Base-by-base conservation (phyloP, 2,329 filamentous ascomycete species). In the Calonectria pseudoreteaudii region DNA sequence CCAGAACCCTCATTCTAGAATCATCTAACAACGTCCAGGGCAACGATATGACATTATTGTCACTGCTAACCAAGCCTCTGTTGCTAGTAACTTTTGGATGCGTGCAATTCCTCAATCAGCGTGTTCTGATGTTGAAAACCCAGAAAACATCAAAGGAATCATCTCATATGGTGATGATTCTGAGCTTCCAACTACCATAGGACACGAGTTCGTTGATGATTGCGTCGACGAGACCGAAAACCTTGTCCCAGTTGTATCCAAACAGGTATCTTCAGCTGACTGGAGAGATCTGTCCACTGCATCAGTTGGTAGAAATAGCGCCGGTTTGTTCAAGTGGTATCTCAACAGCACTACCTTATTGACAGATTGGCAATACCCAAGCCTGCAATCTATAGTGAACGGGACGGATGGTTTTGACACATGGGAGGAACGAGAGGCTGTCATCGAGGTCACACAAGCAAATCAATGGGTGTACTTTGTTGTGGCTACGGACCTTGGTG, bases 301-400 rank as follows among this genome's bases (percentile, higher is more conserved):
- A 11, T 34, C 52, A 3, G 30, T 56, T n/a, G 31, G 78, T 84
- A 26, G 20, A 73, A 80, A 81, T 64, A 73, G 79, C 16, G 78
- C 78, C 10, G 79, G 82, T 26, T 82, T 86, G 74, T 87, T 88
- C 81, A 83, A 83, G 47, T 90, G 88, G 88, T 86, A 84, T 14
- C 79, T 90, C 18, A 84, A 84, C 74, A 83, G 79, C 70, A 84
- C 82, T 23, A 76, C 79, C 26, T 77, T 84, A 77, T 49, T 80
- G 4, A 76, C 80, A 30, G 81, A 84, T 71, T 84, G 82, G 82
- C 74, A 72, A 20, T 65, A 79, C 26, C 82, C 82, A 9, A 83
- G 81, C 1, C 78, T 83, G 0, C 67, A 74, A 13, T 78, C 80
- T 23, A 64, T 84, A 23, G 20, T 75, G 14, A 70, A 71, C 30